These are phyloP conservation scores for Blakeslea trispora DNA, from an alignment of 371 early-diverging fungal species.

Conservation along the genomic window DNA sequence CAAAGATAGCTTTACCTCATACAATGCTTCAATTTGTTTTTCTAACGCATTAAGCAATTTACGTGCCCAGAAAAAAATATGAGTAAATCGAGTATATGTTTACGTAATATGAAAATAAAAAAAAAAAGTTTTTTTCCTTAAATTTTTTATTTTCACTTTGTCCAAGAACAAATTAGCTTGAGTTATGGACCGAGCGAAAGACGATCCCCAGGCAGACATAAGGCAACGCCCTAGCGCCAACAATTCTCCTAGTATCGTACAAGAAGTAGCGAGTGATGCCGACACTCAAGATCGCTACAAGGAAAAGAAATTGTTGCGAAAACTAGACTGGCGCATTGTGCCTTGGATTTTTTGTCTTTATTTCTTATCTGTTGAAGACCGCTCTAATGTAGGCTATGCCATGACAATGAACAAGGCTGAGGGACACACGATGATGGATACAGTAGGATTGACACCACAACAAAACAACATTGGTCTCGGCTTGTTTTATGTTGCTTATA, in stretches of 20 bases:
- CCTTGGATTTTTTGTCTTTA: slow-evolving; percentile 55
- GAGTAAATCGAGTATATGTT: no score
- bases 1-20: no score
- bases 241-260: neutral
- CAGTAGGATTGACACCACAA: slow-evolving; percentile 32
- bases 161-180: slow-evolving; percentile 14
- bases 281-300: slow-evolving; percentile 1
- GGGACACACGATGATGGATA: slow-evolving; percentile 43
- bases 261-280: slow-evolving; percentile 1
- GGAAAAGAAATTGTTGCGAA: slow-evolving; percentile 41
- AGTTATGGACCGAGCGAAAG: slow-evolving; percentile 20
- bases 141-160: no score
- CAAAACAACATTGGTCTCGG: slow-evolving; percentile 53
- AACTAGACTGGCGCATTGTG: slow-evolving; percentile 52
- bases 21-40: no score
- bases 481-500: slow-evolving; percentile 53
- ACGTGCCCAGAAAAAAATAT: no score
- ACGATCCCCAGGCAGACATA: neutral
- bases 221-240: neutral
- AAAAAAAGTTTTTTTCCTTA: no score
- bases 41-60: no score
- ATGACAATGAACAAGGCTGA: slow-evolving; percentile 53
- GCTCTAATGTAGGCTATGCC: slow-evolving; percentile 53
- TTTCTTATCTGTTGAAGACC: slow-evolving; percentile 51
- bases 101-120: no score